Evolutionary conservation across 2,329 filamentous ascomycete genomes (phyloP).

Genomic region (Thelonectria discophora): DNA sequence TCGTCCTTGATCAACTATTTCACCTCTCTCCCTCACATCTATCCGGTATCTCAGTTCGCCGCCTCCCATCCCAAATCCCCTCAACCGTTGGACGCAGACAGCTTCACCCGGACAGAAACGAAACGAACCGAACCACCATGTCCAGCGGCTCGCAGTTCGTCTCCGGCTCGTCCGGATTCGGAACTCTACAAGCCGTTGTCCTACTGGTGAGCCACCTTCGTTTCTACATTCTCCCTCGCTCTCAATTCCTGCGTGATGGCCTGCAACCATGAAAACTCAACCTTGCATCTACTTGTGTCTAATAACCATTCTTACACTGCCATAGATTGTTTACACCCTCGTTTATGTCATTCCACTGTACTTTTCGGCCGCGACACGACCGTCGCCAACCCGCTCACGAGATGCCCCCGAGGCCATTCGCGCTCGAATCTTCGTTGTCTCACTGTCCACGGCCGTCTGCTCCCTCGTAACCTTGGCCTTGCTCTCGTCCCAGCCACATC

Average conservation of each 20-base stretch:
- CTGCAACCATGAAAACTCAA: neutral
- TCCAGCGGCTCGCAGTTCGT: conserved; percentile 17
- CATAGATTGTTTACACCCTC: conserved; percentile 78
- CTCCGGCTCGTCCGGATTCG: conserved; percentile 28
- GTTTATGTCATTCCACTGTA: conserved; percentile 94
- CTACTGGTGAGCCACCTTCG: conserved; percentile 35
- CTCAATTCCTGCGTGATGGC: conserved; percentile 4
- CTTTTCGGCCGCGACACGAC: conserved; percentile 79
- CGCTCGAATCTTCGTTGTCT: conserved; percentile 83
- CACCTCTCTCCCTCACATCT: neutral
- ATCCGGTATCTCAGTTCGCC: conserved; percentile 7
- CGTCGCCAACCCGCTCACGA: conserved; percentile 79
- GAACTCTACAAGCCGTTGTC: conserved; percentile 35
- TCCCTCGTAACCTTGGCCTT: conserved; percentile 69
- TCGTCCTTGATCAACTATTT: neutral
- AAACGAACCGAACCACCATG: conserved; percentile 4
- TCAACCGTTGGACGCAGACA: neutral
- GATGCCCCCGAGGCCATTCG: conserved; percentile 91
- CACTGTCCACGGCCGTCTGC: conserved; percentile 75
- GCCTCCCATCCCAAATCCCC: neutral
- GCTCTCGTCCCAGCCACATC: conserved; percentile 64
- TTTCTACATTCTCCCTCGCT: neutral
- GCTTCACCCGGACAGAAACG: neutral
- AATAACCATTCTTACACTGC: conserved; percentile 1
- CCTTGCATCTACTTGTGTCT: conserved; percentile 17